Conservation (phyloP, 2,329 filamentous ascomycete genomes). For the Nannizziopsis arthrosporioides region DNA sequence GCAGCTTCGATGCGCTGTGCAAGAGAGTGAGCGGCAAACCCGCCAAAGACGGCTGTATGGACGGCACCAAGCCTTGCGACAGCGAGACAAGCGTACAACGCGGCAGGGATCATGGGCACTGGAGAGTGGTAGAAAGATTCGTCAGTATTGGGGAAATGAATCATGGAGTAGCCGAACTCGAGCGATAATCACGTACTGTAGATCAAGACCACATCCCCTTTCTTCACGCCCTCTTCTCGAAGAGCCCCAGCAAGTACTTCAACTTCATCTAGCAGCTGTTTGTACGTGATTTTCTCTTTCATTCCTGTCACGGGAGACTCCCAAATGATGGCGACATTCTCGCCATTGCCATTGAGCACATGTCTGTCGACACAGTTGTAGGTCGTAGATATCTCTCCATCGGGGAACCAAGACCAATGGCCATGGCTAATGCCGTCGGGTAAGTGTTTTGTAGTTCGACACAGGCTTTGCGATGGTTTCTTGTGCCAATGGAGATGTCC, state of each 20-base stretch:
- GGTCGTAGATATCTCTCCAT: conserved; percentile 77
- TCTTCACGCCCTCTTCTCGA: conserved; percentile 66
- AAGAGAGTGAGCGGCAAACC: conserved; percentile 69
- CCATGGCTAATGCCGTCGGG: conserved; percentile 49
- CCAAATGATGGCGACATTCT: conserved; percentile 66
- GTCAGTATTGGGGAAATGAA: not conserved
- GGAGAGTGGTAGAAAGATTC: not conserved
- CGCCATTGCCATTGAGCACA: conserved; percentile 65
- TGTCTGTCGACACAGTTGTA: conserved; percentile 89
- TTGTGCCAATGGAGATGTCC: conserved; percentile 70
- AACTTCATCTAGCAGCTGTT: conserved; percentile 63
- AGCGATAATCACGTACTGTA: conserved; percentile 52
- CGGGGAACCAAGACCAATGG: conserved; percentile 83
- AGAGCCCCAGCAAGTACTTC: conserved; percentile 71
- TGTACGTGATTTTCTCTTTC: conserved; percentile 65
- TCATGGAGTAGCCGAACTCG: conserved; percentile 1
- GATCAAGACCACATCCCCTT: conserved; percentile 76
- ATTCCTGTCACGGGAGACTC: conserved; percentile 71
- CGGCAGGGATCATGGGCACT: conserved; percentile 94
- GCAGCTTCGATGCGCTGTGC: conserved; percentile 83
- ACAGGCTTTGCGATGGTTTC: conserved; percentile 53
- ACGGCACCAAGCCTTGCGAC: conserved; percentile 71
- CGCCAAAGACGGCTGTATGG: conserved; percentile 86
- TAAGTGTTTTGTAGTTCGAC: conserved; percentile 51
- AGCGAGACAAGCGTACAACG: conserved; percentile 75